Evolutionary conservation across 371 early-diverging fungal genomes (phyloP), one percentile per base, ranked within the genome.

Genomic region (Sporodiniella umbellata): DNA sequence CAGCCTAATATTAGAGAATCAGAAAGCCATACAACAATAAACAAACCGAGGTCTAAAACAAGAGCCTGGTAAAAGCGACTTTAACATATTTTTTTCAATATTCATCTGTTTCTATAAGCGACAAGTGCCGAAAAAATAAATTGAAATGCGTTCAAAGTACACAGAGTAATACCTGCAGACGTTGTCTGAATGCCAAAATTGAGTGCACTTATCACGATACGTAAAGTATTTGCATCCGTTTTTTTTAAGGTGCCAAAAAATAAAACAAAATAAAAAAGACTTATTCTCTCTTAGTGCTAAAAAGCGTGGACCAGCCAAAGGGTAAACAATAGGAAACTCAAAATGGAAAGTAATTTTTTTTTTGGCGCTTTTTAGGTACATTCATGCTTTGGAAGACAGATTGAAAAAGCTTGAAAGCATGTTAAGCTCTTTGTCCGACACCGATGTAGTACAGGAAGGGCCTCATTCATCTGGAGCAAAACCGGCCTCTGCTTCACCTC

Each of bases 361-460:
- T 21, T 22, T 40, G 2, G 8, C 11, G 30, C 7, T 15, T 11
- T 15, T 37, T 40, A 58, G 58, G 10, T 86, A 86, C 44, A 84
- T 84, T 56, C 85, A 86, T 59, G 78, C 80, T 0, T 53, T 86
- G 12, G 86, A 86, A 55, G 81, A 75, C 45, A 60, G 86, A 45
- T 56, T 86, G 10, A 80, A 83, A 49, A 75, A 84, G 18, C 81
- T 86, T 84, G 86, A 86, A 56, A 64, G 64, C 18, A 65, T 86
- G 24, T 15, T 33, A 11, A 19, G 30, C 7, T 5, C 14, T 2
- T 8, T 25, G n/a, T 5, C 12, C 6, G 23, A 35, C 26, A 48
- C 33, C 2, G 15, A 48, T 28, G 30, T 28, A 10, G 10, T 28
- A 28, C 30, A 28, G 8, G 47, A 46, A 15, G 21, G 12, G 42